Evolutionary conservation across 192 early-diverging fungal genomes (phyloP).

Genomic region (Mortierella antarctica): DNA sequence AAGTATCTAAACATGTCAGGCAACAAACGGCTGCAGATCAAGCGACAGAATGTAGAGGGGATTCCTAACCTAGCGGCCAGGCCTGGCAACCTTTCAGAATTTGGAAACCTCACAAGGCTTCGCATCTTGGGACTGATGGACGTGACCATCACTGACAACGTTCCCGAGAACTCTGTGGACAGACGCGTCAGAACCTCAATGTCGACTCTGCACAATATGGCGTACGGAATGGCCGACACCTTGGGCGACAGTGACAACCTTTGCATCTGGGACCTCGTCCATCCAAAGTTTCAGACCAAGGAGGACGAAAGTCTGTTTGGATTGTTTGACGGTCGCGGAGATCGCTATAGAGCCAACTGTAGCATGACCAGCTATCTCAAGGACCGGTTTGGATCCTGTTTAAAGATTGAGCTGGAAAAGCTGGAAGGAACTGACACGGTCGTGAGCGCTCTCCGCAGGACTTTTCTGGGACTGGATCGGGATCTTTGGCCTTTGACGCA

Average conservation of each 20-base stretch:
- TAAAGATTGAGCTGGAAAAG: constrained; percentile 81
- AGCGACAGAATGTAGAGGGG: constrained; percentile 66
- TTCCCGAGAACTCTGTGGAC: constrained; percentile 86
- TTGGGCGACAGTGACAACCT: constrained; percentile 76
- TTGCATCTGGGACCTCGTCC: constrained; percentile 87
- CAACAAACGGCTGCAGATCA: constrained; percentile 91
- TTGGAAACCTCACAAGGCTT: constrained; percentile 80
- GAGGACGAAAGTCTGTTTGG: constrained; percentile 93
- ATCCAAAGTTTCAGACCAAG: constrained; percentile 83
- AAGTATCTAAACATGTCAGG: constrained; percentile 92
- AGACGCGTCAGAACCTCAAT: constrained; percentile 86
- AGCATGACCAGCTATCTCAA: constrained; percentile 75
- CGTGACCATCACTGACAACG: constrained; percentile 76
- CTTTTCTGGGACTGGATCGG: constrained; percentile 85
- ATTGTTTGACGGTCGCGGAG: constrained; percentile 80
- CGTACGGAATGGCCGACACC: constrained; percentile 90
- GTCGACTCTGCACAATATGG: constrained; percentile 83
- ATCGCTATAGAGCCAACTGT: constrained; percentile 57
- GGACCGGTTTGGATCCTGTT: constrained; percentile 72
- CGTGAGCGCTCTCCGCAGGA: constrained; percentile 79
- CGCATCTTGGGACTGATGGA: constrained; percentile 90
- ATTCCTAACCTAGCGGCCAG: constrained; percentile 33
- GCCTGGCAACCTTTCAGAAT: constrained; percentile 74
- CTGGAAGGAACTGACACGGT: constrained; percentile 68
- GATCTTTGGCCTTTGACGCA: constrained; percentile 62